Evolutionary conservation across 2,329 filamentous ascomycete species (phyloP), one percentile per base, ranked within the genome.

Genomic region (Arthrobotrys megalospora): DNA sequence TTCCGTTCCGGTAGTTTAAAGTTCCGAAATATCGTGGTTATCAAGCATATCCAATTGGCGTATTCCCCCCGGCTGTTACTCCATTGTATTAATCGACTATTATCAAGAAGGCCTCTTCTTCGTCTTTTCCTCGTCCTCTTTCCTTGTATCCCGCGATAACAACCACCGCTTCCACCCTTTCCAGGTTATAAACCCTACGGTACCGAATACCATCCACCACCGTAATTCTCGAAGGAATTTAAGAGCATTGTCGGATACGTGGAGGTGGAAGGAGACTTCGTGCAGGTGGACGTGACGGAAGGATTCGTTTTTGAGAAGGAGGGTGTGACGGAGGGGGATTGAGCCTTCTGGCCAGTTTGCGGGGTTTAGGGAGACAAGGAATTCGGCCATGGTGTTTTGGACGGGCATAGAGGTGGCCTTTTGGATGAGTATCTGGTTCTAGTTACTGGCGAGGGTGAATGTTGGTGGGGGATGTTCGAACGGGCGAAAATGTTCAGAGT

Each of bases 311-410:
- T 72, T 72, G 34, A 78, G 34, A 14, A 70, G 43, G 19, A 78
- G 12, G 1, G 63, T 65, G 47, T 78, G 75, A 12, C 67, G 67
- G 19, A 78, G 67, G 1, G 75, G 75, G 63, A 78, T 78, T 2
- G 72, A 77, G 24, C 60, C 69, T 50, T 78, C 62, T 1, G 75
- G 75, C 75, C 75, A 78, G 36, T 78, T 78, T 10, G 67, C 75
- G 36, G 75, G 75, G 53, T 78, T 78, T 2, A 78, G 65, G 8
- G 75, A 78, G 53, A 78, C 67, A 48, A 78, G 75, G 62, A 78
- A 78, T 55, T 78, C 75, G 11, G 75, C 75, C 75, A 78, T 78
- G 7, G 67, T 55, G 52, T 53, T 65, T 58, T 71, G 64, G 32
- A 36, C 45, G 6, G 45, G 70, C 52, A 65, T 67, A 21, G 24